These are phyloP conservation scores for Chlorella sp. DNA, from an alignment of 139 green algal species.

Conservation along the genomic window DNA sequence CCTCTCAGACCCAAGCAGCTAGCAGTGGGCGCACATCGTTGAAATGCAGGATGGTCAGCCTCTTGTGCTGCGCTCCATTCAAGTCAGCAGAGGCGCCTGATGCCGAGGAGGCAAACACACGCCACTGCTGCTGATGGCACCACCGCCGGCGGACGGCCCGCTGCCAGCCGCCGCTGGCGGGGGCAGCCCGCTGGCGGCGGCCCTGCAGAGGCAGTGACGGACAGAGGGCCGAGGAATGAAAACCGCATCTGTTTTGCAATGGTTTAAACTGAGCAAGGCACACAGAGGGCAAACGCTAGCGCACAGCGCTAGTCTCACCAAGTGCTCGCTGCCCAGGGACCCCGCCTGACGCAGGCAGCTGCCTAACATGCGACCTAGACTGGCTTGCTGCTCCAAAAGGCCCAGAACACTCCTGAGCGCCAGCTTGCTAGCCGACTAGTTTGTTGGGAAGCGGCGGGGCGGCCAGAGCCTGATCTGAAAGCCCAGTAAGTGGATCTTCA, in stretches of 20 bases:
- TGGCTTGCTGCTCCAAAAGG: no score
- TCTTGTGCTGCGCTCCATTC: not conserved
- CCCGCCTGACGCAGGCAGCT: not conserved
- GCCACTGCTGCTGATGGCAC: not conserved
- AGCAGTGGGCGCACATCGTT: slow-evolving; percentile 62
- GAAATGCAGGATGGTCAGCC: slow-evolving; percentile 71
- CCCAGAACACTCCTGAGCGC: no score
- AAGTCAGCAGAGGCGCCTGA: not conserved
- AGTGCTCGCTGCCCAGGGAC: not conserved
- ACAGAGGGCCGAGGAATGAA: not conserved
- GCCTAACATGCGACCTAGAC: no score
- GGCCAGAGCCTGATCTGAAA: no score
- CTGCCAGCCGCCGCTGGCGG: not conserved
- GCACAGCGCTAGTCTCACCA: not conserved
- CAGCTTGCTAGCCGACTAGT: no score
- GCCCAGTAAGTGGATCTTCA: no score
- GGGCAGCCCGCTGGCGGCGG: not conserved
- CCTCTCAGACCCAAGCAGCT: not conserved
- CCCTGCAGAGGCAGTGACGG: not conserved
- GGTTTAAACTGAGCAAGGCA: no score
- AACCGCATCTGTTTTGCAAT: no score
- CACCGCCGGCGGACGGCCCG: not conserved
- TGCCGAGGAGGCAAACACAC: not conserved
- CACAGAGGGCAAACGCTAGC: no score
- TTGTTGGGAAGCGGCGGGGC: no score